Evolutionary conservation across 805 yeast genomes (phyloP).

Genomic region (Grigorovia yakushimaensis): DNA sequence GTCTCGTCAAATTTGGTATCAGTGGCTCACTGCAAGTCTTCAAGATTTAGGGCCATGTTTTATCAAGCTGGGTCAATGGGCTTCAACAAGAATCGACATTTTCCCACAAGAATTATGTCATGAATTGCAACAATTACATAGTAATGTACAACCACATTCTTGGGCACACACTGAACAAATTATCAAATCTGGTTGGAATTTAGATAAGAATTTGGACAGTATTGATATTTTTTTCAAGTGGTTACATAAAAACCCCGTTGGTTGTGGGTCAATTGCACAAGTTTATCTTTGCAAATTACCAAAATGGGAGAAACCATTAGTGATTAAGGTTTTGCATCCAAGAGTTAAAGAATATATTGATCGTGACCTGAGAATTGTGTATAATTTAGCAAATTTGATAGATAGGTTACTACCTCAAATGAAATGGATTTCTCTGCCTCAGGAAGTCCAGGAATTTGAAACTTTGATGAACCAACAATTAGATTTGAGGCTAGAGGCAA

Average conservation of each 20-base stretch:
- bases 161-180: constrained; percentile 48
- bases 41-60: constrained; percentile 90
- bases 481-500: constrained; percentile 82
- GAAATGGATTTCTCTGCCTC: constrained; percentile 96
- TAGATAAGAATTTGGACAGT: constrained; percentile 38
- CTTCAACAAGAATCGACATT: constrained; percentile 91
- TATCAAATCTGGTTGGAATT: constrained; percentile 39
- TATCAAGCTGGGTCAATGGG: constrained; percentile 95
- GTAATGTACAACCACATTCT: constrained; percentile 71
- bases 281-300: constrained; percentile 66
- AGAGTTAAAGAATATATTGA: constrained; percentile 58
- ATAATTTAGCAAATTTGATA: constrained; percentile 60
- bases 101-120: constrained; percentile 73
- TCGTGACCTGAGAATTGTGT: constrained; percentile 80
- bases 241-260: constrained; percentile 66
- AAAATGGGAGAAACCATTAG: constrained; percentile 46
- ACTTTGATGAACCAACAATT: constrained; percentile 79
- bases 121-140: constrained; percentile 68
- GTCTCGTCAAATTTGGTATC: constrained; percentile 45
- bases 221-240: constrained; percentile 76
- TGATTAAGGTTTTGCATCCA: constrained; percentile 91
- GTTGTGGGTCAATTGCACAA: constrained; percentile 98
- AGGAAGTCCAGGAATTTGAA: constrained; percentile 83
- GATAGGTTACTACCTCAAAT: constrained; percentile 70
- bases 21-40: constrained; percentile 49